Base-by-base conservation (phyloP, 345 rosid species). In the Camelina hispida region DNA sequence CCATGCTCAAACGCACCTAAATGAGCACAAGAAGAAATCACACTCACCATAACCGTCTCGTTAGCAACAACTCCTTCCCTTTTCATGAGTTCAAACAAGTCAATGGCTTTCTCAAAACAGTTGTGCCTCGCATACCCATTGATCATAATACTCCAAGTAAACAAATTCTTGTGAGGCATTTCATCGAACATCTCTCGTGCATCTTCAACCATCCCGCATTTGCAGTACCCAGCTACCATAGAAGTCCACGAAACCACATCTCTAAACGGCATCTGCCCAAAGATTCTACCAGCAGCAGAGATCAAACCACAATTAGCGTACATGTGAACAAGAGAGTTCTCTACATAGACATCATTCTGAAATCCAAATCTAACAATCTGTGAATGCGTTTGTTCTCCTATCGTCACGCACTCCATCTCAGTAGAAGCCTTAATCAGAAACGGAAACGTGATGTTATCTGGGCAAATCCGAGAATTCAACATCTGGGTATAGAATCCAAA, bases 191-290 rank as follows among this genome's bases (percentile, higher is more conserved):
- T 43, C 35, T 72, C 23, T 23, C 94, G 87, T 5, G 93, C 94
- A 10, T 81, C 78, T 6, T 35, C 82, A 22, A 81, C 77, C 55
- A 85, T 77, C 15, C 94, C 89, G 4, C 80, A 42, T 68, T 72
- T 85, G 5, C 71, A 79, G 17, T 75, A 87, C 0, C 89, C 91
- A 3, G 81, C 71, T 0, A 90, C 77, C 91, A 90, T 88, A 0
- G 90, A 88, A 61, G 89, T 90, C 92, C 92, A 92, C 3, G 91
- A 92, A 72, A 85, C 90, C 40, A 88, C 89, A 66, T 91, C 86
- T 1, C 73, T 74, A 50, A 42, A 46, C 38, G 22, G 11, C 76
- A 88, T 85, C 18, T 58, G 54, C 18, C 63, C 43, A 53, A 88
- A 87, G 13, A 88, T 68, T 44, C 54, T 62, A 18, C 81, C 78